These are phyloP conservation scores for Deuterostichococcus epilithicus DNA, from an alignment of 139 green algal species.

Conservation along the genomic window DNA sequence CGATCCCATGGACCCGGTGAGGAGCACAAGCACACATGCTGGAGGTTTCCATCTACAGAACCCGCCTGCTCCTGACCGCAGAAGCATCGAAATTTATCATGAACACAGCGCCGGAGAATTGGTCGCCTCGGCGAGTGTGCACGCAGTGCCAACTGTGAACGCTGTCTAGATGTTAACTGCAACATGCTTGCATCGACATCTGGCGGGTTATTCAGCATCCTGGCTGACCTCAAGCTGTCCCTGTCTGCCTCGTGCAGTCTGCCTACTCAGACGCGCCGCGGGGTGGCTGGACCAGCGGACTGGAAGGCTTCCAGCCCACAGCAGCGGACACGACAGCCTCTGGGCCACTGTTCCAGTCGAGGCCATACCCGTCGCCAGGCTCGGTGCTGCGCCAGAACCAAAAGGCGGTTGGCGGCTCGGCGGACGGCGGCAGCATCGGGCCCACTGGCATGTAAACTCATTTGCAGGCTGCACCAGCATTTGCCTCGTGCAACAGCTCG, in stretches of 20 bases:
- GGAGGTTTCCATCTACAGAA: no score
- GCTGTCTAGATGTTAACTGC: background rate
- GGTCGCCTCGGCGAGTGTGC: no score
- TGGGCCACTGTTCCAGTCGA: constrained; percentile 73
- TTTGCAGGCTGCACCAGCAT: no score
- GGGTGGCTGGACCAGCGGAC: constrained; percentile 50
- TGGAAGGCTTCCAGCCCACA: constrained; percentile 57
- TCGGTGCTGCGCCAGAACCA: constrained; percentile 62
- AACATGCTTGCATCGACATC: no score
- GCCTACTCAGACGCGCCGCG: constrained; percentile 68
- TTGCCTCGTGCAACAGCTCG: no score
- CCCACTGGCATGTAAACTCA: background rate
- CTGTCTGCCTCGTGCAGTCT: constrained; percentile 27
- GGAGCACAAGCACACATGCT: no score
- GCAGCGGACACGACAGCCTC: constrained; percentile 76
- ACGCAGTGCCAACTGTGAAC: background rate
- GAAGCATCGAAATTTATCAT: no score
- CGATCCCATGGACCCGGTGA: constrained; percentile 75
- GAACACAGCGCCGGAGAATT: no score
- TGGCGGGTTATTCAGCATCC: background rate
- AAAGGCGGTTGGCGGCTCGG: constrained; percentile 30
- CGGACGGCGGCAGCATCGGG: background rate
- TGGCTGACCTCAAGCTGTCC: background rate
- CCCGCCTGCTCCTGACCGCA: no score
- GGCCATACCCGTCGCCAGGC: constrained; percentile 70